These are phyloP conservation scores for Leccinum variicolor DNA, from an alignment of 768 basidiomycete genomes.

Conservation along the genomic window DNA sequence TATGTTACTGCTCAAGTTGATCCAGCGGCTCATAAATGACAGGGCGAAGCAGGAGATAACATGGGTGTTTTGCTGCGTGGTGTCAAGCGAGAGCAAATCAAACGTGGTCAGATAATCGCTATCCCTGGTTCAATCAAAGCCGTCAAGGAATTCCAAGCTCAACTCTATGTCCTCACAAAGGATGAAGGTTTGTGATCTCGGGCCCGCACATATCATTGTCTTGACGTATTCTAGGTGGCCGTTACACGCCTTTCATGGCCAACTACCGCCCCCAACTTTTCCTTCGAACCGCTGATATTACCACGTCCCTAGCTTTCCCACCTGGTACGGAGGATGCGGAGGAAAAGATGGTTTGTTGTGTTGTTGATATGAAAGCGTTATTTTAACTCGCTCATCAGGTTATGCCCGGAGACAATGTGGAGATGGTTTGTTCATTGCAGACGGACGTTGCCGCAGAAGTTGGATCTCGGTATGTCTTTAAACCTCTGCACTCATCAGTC, in stretches of 20 bases:
- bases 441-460: conserved; percentile 88
- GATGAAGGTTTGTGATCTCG: conserved; percentile 37
- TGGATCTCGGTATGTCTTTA: conserved; percentile 62
- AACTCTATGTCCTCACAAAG: conserved; percentile 63
- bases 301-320: conserved; percentile 81
- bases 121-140: conserved; percentile 89
- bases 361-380: neutral
- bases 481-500: neutral
- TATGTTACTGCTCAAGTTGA: neutral
- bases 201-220: conserved; percentile 44
- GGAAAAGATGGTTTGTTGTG: conserved; percentile 74
- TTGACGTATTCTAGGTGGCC: conserved; percentile 47
- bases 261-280: conserved; percentile 96
- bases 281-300: conserved; percentile 93
- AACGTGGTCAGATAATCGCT: conserved; percentile 89
- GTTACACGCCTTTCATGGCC: conserved; percentile 87
- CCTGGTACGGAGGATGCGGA: conserved; percentile 74
- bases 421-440: conserved; percentile 80
- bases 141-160: conserved; percentile 93
- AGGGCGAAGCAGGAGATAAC: conserved; percentile 98
- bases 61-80: conserved; percentile 98
- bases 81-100: conserved; percentile 93
- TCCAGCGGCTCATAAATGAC: conserved; percentile 5
- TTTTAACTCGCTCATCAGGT: conserved; percentile 44
- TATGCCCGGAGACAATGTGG: conserved; percentile 98